phyloP scores from a whole-genome alignment of 345 rosid species.

The Pugionium cornutum region DNA sequence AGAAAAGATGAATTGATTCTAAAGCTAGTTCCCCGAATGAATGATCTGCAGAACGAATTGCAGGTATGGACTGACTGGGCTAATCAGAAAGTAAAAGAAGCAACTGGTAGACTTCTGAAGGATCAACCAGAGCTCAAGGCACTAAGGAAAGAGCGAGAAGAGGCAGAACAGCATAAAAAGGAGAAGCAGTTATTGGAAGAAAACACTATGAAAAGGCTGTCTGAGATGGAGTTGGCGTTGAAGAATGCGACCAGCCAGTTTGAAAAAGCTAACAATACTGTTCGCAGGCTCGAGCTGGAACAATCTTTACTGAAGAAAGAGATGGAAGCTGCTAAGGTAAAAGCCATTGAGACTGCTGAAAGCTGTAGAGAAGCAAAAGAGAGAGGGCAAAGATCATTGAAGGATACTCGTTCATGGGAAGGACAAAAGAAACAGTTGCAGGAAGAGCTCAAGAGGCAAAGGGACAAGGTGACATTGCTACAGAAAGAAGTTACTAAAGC shows the following conservation, averaged over 20 bases:
- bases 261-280: slow-evolving; percentile 69
- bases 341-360: slow-evolving; percentile 74
- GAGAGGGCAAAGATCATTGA: slow-evolving; percentile 67
- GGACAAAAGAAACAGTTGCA: slow-evolving; percentile 64
- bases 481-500: slow-evolving; percentile 41
- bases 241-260: slow-evolving; percentile 79
- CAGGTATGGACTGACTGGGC: slow-evolving; percentile 98
- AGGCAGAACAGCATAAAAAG: slow-evolving; percentile 71
- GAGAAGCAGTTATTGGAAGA: slow-evolving; percentile 79
- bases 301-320: slow-evolving; percentile 66
- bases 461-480: slow-evolving; percentile 49
- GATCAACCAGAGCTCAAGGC: slow-evolving; percentile 85
- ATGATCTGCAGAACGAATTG: slow-evolving; percentile 54
- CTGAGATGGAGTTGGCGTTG: slow-evolving; percentile 82
- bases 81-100: slow-evolving; percentile 95
- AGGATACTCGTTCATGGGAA: slow-evolving; percentile 77
- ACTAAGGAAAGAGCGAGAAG: slow-evolving; percentile 81
- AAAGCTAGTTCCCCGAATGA: slow-evolving; percentile 38
- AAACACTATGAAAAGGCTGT: slow-evolving; percentile 78
- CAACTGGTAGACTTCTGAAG: slow-evolving; percentile 72
- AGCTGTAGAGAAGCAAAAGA: slow-evolving; percentile 72
- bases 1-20: slow-evolving; percentile 40
- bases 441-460: slow-evolving; percentile 72
- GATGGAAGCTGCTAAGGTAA: slow-evolving; percentile 74
- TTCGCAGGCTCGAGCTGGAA: slow-evolving; percentile 79